Conservation (phyloP, 75 land plant species). For the Pinus taeda region DNA sequence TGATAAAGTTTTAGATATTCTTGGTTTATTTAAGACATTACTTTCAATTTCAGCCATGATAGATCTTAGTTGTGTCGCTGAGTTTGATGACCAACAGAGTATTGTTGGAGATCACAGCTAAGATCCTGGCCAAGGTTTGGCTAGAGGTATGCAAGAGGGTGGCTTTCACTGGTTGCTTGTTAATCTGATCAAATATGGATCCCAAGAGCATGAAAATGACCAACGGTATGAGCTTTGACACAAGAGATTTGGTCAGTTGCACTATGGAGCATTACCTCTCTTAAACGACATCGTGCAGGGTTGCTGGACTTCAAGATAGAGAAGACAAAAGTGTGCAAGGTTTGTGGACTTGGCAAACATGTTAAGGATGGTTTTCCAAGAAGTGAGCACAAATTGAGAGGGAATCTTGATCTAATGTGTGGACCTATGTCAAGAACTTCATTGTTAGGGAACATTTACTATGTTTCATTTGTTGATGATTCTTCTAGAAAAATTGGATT, state of each 20-base stretch:
- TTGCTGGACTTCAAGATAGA: neutral
- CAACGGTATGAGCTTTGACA: too few relatives aligned
- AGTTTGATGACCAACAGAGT: neutral
- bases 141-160: neutral
- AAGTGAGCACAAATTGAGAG: neutral
- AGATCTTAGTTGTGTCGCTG: neutral
- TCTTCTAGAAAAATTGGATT: too few relatives aligned
- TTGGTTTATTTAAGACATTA: neutral
- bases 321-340: neutral
- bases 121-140: neutral
- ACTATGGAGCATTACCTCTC: constrained; percentile 1
- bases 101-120: neutral
- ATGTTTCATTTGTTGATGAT: too few relatives aligned
- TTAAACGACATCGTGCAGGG: neutral
- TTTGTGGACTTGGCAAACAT: neutral
- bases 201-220: neutral
- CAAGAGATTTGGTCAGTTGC: too few relatives aligned
- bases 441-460: too few relatives aligned
- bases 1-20: neutral
- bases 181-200: neutral
- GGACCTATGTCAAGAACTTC: too few relatives aligned
- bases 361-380: neutral
- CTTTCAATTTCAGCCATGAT: neutral
- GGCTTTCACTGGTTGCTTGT: too few relatives aligned
- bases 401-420: too few relatives aligned